These are phyloP conservation scores for Aspergillus bertholletiae DNA, from an alignment of 495 filamentous ascomycete genomes.

Conservation along the genomic window DNA sequence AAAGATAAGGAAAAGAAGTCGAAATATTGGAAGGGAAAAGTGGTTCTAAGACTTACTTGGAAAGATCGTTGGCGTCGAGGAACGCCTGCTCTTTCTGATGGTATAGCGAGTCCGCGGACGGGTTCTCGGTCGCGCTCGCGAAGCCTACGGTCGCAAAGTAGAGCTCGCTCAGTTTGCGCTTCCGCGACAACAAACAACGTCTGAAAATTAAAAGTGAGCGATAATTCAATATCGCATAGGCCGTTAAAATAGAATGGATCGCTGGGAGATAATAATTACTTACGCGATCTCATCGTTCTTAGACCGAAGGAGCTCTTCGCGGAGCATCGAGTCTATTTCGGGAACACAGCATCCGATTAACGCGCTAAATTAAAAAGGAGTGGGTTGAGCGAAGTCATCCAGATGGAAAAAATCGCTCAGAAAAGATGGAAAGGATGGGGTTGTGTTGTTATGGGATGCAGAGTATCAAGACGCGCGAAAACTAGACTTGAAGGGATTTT, in stretches of 20 bases:
- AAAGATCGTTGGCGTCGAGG: conserved; percentile 69
- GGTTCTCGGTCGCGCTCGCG: conserved; percentile 49
- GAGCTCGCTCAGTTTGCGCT: conserved; percentile 80
- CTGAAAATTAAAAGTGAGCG: conserved; percentile 47
- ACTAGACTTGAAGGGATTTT: conserved; percentile 39
- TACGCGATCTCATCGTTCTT: conserved; percentile 63
- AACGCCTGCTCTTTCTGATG: conserved; percentile 55
- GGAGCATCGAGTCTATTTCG: conserved; percentile 53
- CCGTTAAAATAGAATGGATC: conserved; percentile 10
- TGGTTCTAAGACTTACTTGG: conserved; percentile 59
- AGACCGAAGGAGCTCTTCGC: conserved; percentile 53
- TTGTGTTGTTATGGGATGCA: conserved; percentile 43
- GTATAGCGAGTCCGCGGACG: conserved; percentile 50
- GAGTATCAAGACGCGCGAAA: conserved; percentile 33
- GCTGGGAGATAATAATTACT: conserved; percentile 37
- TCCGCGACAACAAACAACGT: conserved; percentile 71
- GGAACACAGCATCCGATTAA: conserved; percentile 59
- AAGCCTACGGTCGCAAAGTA: conserved; percentile 56
- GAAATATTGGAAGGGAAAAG: conserved; percentile 5
- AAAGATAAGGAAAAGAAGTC: conserved; percentile 29
- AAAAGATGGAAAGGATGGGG: conserved; percentile 53
- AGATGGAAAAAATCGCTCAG: conserved; percentile 47
- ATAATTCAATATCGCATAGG: conserved; percentile 18
- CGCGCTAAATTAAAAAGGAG: conserved; percentile 46
- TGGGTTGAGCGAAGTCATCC: conserved; percentile 46